Percentiles rank a stretch among this genome's conserved stretches.
Evolutionary conservation across 2,329 filamentous ascomycete genomes (phyloP).

Genomic region (Saccharata proteae): DNA sequence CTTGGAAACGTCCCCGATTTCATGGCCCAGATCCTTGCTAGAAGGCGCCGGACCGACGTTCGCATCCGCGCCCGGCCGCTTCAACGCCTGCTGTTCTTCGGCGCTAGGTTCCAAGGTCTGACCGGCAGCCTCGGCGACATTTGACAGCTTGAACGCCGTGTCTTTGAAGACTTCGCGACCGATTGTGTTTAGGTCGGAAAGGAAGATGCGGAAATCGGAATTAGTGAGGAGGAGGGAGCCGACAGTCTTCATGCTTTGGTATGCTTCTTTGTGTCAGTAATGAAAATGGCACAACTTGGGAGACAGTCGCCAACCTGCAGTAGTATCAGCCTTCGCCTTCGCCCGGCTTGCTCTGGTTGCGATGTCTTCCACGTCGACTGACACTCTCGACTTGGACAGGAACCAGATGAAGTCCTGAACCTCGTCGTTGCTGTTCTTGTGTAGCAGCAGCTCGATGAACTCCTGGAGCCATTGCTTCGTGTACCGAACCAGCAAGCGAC

Average conservation of each 20-base stretch:
- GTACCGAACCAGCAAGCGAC: constrained; percentile 59
- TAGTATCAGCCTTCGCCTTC: constrained; percentile 57
- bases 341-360: constrained; percentile 47
- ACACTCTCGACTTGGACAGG: constrained; percentile 58
- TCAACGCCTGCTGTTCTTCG: constrained; percentile 44
- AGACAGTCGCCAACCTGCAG: constrained; percentile 43
- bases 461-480: constrained; percentile 62
- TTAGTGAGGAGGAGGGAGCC: constrained; percentile 79
- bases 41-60: constrained; percentile 43
- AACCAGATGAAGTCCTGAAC: constrained; percentile 90
- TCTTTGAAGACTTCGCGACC: constrained; percentile 78
- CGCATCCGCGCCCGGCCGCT: constrained; percentile 39
- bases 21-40: constrained; percentile 46
- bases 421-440: constrained; percentile 77
- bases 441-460: constrained; percentile 66
- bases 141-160: constrained; percentile 66
- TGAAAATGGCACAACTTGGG: background rate
- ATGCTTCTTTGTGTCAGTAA: constrained; percentile 40
- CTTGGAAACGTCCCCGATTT: constrained; percentile 32
- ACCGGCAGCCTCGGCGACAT: constrained; percentile 61
- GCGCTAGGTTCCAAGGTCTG: constrained; percentile 59
- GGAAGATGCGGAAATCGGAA: constrained; percentile 75
- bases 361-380: constrained; percentile 54
- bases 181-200: constrained; percentile 67
- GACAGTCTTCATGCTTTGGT: constrained; percentile 71